These are phyloP conservation scores for Aureoboletus auriporus DNA, from an alignment of 768 basidiomycete genomes.

Conservation along the genomic window DNA sequence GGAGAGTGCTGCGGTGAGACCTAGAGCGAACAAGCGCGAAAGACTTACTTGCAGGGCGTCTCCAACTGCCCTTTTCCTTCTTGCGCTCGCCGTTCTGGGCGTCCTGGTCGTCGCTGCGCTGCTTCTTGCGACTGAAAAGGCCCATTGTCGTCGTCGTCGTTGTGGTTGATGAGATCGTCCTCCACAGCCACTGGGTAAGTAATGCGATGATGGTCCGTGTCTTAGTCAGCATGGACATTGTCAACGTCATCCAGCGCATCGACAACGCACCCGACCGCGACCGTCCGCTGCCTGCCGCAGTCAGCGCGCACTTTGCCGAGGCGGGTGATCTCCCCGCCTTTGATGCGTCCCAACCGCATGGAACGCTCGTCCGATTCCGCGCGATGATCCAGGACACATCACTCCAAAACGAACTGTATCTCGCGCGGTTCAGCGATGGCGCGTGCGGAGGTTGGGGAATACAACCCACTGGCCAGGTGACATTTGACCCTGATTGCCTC, in stretches of 20 bases:
- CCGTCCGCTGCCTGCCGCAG: conserved; percentile 36
- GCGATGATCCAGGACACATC: conserved; percentile 86
- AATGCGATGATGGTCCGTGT: neutral
- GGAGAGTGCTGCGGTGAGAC: conserved; percentile 12
- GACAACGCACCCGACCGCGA: conserved; percentile 30
- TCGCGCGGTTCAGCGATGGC: conserved; percentile 41
- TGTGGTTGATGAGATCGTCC: neutral
- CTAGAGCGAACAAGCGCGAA: conserved; percentile 1
- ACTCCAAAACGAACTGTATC: conserved; percentile 66
- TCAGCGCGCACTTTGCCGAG: conserved; percentile 43
- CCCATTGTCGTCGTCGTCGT: conserved; percentile 39
- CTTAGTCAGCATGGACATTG: conserved; percentile 13
- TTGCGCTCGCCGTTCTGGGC: conserved; percentile 50
- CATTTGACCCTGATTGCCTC: conserved; percentile 47
- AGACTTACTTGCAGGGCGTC: conserved; percentile 71
- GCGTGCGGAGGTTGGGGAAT: conserved; percentile 77
- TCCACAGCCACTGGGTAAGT: neutral
- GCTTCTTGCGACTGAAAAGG: conserved; percentile 55
- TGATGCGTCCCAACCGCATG: conserved; percentile 19
- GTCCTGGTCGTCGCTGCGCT: conserved; percentile 27
- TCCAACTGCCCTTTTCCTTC: conserved; percentile 86
- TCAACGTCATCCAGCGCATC: conserved; percentile 43
- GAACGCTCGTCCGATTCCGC: conserved; percentile 67
- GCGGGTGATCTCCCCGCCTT: conserved; percentile 26
- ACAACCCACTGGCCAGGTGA: conserved; percentile 22